Evolutionary conservation across 2,329 filamentous ascomycete genomes (phyloP), one percentile per base, ranked within the genome.

Genomic region (Fusarium circinatum): DNA sequence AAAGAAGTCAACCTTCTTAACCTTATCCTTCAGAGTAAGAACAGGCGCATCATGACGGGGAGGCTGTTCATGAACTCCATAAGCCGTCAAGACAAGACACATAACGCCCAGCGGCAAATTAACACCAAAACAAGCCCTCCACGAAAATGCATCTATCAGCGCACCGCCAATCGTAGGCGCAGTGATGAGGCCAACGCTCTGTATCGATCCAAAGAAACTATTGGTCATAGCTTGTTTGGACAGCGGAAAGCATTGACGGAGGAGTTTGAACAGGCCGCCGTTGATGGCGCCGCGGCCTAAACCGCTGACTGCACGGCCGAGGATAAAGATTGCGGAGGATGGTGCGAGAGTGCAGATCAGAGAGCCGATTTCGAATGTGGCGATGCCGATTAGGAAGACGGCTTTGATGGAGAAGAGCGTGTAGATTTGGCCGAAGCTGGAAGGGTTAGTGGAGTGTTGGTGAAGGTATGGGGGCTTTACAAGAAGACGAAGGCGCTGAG

Each of bases 221-320:
- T 70, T 76, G 7, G 63, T 65, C 1, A 78, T 65, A 2, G 75
- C 73, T 24, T 77, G 75, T 4, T 74, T 70, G 0, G 66, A 67
- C 5, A 78, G 69, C 1, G 76, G 76, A 5, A 78, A 78, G 13
- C 68, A 76, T 38, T 76, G 71, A 0, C 75, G 73, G 2, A 78
- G 38, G 4, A 78, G 75, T 42, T 77, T 78, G 14, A 78, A 73
- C 22, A 78, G 14, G 5, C 76, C 76, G 1, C 76, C 76, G 8
- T 77, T 78, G 10, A 78, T 67, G 8, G 73, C 76, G 1, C 76
- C 76, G 3, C 76, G 73, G 2, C 82, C 82, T 12, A 83, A 65
- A 18, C 83, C 83, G 12, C 78, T 80, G 9, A 84, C 66, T 6
- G 82, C 82, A 2, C 83, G 80, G 3, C 83, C 83, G 22, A 83